Conservation (phyloP, 768 basidiomycete genomes). For the Mycena crocata region DNA sequence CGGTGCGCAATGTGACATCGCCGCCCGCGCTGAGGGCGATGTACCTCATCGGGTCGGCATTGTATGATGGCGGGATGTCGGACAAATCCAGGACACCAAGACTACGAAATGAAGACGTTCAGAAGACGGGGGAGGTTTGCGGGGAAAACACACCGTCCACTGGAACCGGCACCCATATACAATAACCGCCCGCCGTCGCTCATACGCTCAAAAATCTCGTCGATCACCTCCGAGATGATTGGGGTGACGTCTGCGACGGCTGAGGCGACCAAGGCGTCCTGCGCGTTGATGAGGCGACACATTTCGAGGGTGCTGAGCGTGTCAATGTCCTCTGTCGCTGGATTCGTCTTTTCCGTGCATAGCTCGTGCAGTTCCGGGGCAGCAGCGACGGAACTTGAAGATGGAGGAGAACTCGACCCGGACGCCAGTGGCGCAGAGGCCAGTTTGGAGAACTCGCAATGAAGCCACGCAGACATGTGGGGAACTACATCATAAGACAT, state of each 20-base stretch:
- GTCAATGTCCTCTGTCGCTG: conserved; percentile 42
- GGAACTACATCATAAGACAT: not conserved
- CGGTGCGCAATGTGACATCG: conserved; percentile 43
- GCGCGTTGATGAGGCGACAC: conserved; percentile 47
- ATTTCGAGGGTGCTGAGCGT: conserved; percentile 44
- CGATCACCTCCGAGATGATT: conserved; percentile 44
- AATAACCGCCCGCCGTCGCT: conserved; percentile 44
- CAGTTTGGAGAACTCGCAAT: conserved; percentile 2
- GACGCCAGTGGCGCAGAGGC: not conserved
- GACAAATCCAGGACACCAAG: conserved; percentile 48
- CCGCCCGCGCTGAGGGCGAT: conserved; percentile 41
- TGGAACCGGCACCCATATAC: conserved; percentile 51
- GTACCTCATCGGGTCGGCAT: conserved; percentile 35
- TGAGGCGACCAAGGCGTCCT: conserved; percentile 41
- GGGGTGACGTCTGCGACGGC: conserved; percentile 44
- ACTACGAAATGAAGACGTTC: conserved; percentile 25
- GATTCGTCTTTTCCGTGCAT: conserved; percentile 42
- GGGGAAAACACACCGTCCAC: conserved; percentile 42
- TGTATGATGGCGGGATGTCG: conserved; percentile 37
- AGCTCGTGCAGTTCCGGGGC: conserved; percentile 20
- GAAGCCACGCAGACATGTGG: conserved; percentile 20
- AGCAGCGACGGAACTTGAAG: not conserved
- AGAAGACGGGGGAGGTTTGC: not conserved
- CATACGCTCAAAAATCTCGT: conserved; percentile 43
- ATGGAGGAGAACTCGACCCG: not conserved